Conservation (phyloP, 2,329 filamentous ascomycete genomes). For the Dothideomycetes sp. region DNA sequence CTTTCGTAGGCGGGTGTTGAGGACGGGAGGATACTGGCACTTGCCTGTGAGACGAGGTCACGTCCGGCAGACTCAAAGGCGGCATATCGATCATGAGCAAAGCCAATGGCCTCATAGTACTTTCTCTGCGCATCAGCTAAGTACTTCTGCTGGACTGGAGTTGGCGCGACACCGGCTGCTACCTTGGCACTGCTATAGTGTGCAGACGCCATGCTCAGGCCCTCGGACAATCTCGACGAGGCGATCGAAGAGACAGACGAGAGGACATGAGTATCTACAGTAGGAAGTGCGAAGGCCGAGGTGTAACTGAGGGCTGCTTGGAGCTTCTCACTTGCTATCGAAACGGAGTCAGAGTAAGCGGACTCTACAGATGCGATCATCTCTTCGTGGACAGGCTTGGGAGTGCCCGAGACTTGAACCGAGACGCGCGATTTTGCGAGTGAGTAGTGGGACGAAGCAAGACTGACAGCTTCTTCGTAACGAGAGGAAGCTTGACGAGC, state of each 20-base stretch:
- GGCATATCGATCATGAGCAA: slow-evolving; percentile 69
- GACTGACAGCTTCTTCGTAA: slow-evolving; percentile 54
- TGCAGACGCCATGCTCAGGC: slow-evolving; percentile 57
- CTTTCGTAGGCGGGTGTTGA: slow-evolving; percentile 55
- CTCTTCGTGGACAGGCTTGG: slow-evolving; percentile 58
- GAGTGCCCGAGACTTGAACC: slow-evolving; percentile 55
- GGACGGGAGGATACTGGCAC: slow-evolving; percentile 24
- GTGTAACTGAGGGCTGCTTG: slow-evolving; percentile 45
- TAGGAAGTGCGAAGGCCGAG: slow-evolving; percentile 28
- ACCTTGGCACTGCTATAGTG: slow-evolving; percentile 61
- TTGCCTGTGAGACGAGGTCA: slow-evolving; percentile 32
- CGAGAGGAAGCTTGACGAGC: slow-evolving; percentile 41
- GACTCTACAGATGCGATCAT: slow-evolving; percentile 58
- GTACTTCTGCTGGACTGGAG: slow-evolving; percentile 42
- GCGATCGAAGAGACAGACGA: slow-evolving; percentile 57
- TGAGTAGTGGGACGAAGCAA: slow-evolving; percentile 57
- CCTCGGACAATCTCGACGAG: slow-evolving; percentile 57
- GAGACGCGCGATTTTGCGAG: slow-evolving; percentile 58
- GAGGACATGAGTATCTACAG: slow-evolving; percentile 32
- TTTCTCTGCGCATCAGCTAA: slow-evolving; percentile 52
- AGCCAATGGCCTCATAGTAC: slow-evolving; percentile 68
- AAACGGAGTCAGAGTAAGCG: slow-evolving; percentile 56
- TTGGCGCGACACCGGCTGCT: slow-evolving; percentile 52
- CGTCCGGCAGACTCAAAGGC: slow-evolving; percentile 65
- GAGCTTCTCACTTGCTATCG: slow-evolving; percentile 49